Conservation (phyloP, 176 grass and related monocot species). For the Raddia distichophylla region DNA sequence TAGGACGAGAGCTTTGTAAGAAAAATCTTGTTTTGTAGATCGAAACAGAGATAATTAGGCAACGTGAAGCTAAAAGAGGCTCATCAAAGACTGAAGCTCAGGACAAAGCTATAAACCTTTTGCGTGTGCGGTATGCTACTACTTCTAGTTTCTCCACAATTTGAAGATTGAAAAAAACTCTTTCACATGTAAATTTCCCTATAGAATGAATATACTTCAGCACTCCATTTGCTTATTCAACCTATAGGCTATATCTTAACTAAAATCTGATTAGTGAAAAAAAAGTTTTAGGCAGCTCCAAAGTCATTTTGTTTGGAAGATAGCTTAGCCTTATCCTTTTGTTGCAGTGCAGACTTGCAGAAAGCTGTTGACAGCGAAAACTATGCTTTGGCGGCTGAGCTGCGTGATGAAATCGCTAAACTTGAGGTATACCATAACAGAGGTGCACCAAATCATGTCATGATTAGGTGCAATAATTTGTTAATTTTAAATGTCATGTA, state of each 20-base stretch:
- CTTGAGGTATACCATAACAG: constrained; percentile 72
- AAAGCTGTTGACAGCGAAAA: constrained; percentile 92
- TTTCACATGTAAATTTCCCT: constrained; percentile 24
- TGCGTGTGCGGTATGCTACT: constrained; percentile 70
- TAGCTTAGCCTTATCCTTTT: constrained; percentile 42
- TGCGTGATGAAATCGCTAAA: constrained; percentile 80
- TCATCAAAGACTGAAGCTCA: constrained; percentile 96
- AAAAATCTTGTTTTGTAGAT: constrained; percentile 53
- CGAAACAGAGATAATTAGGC: constrained; percentile 79
- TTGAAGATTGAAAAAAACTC: neutral
- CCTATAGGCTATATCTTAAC: constrained; percentile 14
- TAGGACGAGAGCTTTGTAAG: constrained; percentile 21
- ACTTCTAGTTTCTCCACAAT: constrained; percentile 21
- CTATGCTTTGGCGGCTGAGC: constrained; percentile 79
- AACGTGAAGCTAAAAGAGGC: constrained; percentile 87
- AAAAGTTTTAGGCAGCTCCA: neutral
- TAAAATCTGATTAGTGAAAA: constrained; percentile 12
- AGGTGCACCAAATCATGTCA: constrained; percentile 5
- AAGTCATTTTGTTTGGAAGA: constrained; percentile 22
- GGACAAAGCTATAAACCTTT: constrained; percentile 85
- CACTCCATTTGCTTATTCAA: constrained; percentile 38
- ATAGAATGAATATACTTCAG: constrained; percentile 26
- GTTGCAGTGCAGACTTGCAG: constrained; percentile 89
- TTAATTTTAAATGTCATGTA: constrained; percentile 47
- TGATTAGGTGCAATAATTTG: constrained; percentile 25